These are phyloP conservation scores for Picochlorum sp. DNA, from an alignment of 139 green algal genomes.

Conservation along the genomic window DNA sequence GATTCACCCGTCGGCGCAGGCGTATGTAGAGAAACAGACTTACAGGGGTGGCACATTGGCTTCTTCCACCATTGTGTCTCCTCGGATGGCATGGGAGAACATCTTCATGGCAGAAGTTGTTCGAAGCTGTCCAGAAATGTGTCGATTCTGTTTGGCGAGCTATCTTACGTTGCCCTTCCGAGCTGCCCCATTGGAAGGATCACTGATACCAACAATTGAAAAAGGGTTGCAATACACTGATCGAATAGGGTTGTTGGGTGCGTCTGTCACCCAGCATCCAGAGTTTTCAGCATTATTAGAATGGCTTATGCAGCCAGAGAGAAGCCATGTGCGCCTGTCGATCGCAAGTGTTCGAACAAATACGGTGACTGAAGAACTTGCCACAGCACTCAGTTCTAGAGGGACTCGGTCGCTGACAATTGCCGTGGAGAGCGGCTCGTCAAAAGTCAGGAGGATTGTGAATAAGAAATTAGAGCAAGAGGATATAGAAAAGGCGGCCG, in stretches of 20 bases:
- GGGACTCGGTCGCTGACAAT: slow-evolving; percentile 44
- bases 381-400: slow-evolving; percentile 25
- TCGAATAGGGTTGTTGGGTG: slow-evolving; percentile 38
- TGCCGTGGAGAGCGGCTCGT: slow-evolving; percentile 43
- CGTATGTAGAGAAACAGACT: slow-evolving; percentile 42
- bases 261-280: slow-evolving; percentile 48
- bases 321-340: slow-evolving; percentile 31
- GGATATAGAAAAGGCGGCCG: slow-evolving; percentile 26
- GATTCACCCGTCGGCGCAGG: slow-evolving; percentile 2
- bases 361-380: slow-evolving; percentile 41
- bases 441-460: slow-evolving; percentile 34
- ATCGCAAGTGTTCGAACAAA: slow-evolving; percentile 37
- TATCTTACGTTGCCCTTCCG: slow-evolving; percentile 49
- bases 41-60: slow-evolving; percentile 36
- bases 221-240: slow-evolving; percentile 36
- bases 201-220: slow-evolving; percentile 41
- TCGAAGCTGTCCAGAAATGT: slow-evolving; percentile 47
- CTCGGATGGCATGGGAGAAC: slow-evolving; percentile 44
- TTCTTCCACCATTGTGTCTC: slow-evolving; percentile 35
- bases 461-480: slow-evolving; percentile 39
- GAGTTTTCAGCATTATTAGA: slow-evolving; percentile 38
- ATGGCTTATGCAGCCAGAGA: slow-evolving; percentile 32
- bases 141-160: slow-evolving; percentile 41
- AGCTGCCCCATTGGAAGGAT: slow-evolving; percentile 27
- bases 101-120: slow-evolving; percentile 49